These are phyloP conservation scores for Tritrichomonas foetus DNA, from an alignment of 208 protist species.

Conservation along the genomic window DNA sequence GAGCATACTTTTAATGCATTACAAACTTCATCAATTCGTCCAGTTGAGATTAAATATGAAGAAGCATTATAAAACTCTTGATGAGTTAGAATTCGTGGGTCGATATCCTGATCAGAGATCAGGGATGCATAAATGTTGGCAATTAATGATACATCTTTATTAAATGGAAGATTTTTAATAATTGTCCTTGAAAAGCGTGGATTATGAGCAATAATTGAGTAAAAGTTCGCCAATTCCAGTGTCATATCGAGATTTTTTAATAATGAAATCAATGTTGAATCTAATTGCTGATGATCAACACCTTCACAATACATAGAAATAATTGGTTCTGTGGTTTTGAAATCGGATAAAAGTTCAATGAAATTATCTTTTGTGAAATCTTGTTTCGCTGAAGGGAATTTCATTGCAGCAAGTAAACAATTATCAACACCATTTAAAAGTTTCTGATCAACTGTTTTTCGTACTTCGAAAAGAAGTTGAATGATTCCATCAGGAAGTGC, in stretches of 20 bases:
- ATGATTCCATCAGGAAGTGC: too few species aligned
- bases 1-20: neutral
- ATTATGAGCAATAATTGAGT: neutral
- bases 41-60: neutral
- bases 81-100: neutral
- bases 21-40: neutral
- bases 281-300: neutral
- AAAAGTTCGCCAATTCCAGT: neutral
- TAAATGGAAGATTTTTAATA: neutral
- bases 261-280: neutral
- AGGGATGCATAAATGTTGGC: neutral
- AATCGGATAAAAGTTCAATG: too few species aligned
- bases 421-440: too few species aligned
- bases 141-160: neutral
- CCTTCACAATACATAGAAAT: neutral
- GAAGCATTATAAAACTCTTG: neutral
- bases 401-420: too few species aligned
- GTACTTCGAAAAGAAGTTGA: too few species aligned
- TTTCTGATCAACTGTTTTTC: too few species aligned
- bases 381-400: too few species aligned
- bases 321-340: neutral
- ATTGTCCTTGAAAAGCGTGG: neutral
- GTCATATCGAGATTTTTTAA: neutral
- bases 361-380: too few species aligned
- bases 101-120: neutral